phyloP scores from a whole-genome alignment of 2,329 filamentous ascomycete species.

The Fusarium sp. region DNA sequence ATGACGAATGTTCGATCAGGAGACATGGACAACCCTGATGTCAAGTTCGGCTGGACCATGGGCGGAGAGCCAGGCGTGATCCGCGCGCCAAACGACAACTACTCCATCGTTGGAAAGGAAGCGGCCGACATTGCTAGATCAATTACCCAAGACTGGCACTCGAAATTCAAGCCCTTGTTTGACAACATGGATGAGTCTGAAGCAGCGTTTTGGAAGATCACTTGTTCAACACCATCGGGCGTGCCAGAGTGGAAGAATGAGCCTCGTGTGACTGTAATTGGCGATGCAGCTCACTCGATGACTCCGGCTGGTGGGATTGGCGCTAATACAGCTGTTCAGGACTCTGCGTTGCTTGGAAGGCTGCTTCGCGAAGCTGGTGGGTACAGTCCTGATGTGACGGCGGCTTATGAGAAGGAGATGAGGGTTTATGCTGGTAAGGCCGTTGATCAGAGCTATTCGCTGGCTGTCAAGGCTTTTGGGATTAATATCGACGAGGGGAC shows the following conservation, averaged over 20 bases:
- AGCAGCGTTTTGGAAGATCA: slow-evolving; percentile 76
- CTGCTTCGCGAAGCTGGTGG: slow-evolving; percentile 67
- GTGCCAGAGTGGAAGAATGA: slow-evolving; percentile 72
- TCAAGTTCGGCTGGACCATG: slow-evolving; percentile 75
- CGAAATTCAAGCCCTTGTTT: slow-evolving; percentile 67
- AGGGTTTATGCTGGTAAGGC: slow-evolving; percentile 69
- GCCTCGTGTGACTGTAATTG: slow-evolving; percentile 69
- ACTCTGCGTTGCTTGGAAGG: slow-evolving; percentile 67
- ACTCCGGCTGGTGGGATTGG: slow-evolving; percentile 69
- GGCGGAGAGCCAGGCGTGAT: slow-evolving; percentile 69
- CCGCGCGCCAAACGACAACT: slow-evolving; percentile 70
- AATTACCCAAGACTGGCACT: slow-evolving; percentile 68
- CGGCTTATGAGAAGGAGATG: slow-evolving; percentile 73
- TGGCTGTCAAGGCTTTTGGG: slow-evolving; percentile 60
- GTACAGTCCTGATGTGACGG: slow-evolving; percentile 65
- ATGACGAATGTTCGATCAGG: slow-evolving; percentile 74
- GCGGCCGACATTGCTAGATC: slow-evolving; percentile 70
- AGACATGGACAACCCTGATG: slow-evolving; percentile 69
- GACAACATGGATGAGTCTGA: slow-evolving; percentile 69
- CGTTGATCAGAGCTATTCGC: slow-evolving; percentile 66
- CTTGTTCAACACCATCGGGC: slow-evolving; percentile 70
- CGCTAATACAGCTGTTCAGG: slow-evolving; percentile 68
- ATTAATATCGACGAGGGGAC: slow-evolving; percentile 61
- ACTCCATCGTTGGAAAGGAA: slow-evolving; percentile 66
- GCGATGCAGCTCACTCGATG: slow-evolving; percentile 70